phyloP scores from a whole-genome alignment of 192 early-diverging fungal species.

The Phycomyces nitens region DNA sequence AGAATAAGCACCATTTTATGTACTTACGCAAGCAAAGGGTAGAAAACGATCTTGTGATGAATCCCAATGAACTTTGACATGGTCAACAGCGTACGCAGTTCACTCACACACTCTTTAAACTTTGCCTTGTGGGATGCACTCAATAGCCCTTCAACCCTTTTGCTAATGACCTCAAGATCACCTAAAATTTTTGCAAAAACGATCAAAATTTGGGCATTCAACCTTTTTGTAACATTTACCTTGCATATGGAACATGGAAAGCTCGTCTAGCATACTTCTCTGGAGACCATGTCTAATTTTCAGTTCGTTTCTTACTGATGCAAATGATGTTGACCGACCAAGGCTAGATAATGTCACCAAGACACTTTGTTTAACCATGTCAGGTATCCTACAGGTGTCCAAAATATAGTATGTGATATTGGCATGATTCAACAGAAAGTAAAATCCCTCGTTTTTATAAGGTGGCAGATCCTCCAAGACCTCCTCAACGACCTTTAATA shows the following conservation, averaged over 20 bases:
- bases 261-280: slow-evolving; percentile 57
- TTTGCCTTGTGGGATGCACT: slow-evolving; percentile 35
- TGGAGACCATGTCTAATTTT: slow-evolving; percentile 56
- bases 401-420: slow-evolving; percentile 71
- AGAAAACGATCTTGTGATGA: slow-evolving; percentile 47
- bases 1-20: background rate
- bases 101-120: slow-evolving; percentile 37
- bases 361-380: slow-evolving; percentile 52
- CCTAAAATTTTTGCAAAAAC: too few relatives aligned
- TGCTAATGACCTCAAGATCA: slow-evolving; percentile 45
- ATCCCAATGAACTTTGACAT: slow-evolving; percentile 47
- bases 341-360: slow-evolving; percentile 59
- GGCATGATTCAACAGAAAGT: slow-evolving; percentile 73
- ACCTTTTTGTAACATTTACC: slow-evolving; percentile 36
- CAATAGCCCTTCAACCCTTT: slow-evolving; percentile 44
- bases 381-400: slow-evolving; percentile 64
- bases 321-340: slow-evolving; percentile 40
- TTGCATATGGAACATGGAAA: slow-evolving; percentile 59
- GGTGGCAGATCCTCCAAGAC: slow-evolving; percentile 66
- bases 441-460: slow-evolving; percentile 56
- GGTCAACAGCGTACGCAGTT: slow-evolving; percentile 36
- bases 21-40: slow-evolving; percentile 50
- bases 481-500: slow-evolving; percentile 79
- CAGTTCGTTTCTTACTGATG: slow-evolving; percentile 50
- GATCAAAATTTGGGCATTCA: too few relatives aligned